Evolutionary conservation across 2,329 filamentous ascomycete genomes (phyloP).

Genomic region (Colletotrichum tabaci): DNA sequence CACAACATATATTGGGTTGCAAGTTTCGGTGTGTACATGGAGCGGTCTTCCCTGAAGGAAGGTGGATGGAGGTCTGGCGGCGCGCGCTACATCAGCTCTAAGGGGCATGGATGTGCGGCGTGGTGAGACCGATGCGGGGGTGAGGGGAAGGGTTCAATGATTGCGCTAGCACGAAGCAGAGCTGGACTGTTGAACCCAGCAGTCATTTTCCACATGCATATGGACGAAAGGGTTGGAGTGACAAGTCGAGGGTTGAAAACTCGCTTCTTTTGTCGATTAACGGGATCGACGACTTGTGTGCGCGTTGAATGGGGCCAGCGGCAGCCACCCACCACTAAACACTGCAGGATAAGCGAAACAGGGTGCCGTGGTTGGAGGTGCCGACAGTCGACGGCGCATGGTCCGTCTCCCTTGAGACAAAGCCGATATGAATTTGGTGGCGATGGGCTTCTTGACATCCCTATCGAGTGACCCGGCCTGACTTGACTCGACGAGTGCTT

Average conservation of each 20-base stretch:
- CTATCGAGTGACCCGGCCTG: neutral
- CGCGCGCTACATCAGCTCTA: neutral
- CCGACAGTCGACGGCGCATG: conserved; percentile 20
- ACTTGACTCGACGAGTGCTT: neutral
- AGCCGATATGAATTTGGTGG: neutral
- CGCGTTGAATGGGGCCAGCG: conserved; percentile 16
- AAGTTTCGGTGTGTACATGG: conserved; percentile 39
- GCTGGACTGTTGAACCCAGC: neutral
- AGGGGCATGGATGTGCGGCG: conserved; percentile 5
- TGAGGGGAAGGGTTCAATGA: conserved; percentile 10
- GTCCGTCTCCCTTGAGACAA: conserved; percentile 25
- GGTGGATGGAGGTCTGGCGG: conserved; percentile 4
- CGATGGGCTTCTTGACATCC: neutral
- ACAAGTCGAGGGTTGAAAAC: neutral
- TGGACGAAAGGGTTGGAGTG: neutral
- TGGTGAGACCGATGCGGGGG: conserved; percentile 37
- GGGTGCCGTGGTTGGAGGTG: conserved; percentile 17
- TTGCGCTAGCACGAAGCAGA: neutral
- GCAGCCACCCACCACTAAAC: neutral
- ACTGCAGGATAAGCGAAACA: conserved; percentile 15
- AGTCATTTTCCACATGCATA: neutral
- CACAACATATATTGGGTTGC: conserved; percentile 29
- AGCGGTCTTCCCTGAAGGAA: conserved; percentile 33
- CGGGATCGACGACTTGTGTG: conserved; percentile 15
- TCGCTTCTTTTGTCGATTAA: conserved; percentile 24